Conservation (phyloP, 2,329 filamentous ascomycete species). For the Diplodia scrobiculata region DNA sequence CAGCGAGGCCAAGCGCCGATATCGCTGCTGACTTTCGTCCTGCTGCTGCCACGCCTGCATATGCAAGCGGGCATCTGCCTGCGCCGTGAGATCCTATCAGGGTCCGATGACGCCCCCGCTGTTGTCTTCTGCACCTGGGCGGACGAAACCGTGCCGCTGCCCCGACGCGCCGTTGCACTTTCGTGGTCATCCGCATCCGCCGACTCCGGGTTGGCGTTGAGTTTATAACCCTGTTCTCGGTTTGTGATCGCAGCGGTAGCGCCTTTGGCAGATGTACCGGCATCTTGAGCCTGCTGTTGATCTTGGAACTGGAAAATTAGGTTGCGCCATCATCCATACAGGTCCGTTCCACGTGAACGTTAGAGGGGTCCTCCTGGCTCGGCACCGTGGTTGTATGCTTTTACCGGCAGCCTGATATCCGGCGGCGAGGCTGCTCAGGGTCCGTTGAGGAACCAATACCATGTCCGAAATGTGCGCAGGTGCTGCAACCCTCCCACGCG, state of each 20-base stretch:
- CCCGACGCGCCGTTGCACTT: slow-evolving; percentile 7
- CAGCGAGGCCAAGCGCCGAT: slow-evolving; percentile 37
- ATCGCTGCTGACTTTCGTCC: slow-evolving; percentile 36
- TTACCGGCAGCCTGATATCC: slow-evolving; percentile 21
- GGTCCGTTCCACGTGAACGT: background rate
- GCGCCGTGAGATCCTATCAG: slow-evolving; percentile 8
- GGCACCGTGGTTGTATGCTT: background rate
- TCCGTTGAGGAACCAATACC: slow-evolving; percentile 1
- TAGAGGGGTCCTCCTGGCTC: background rate
- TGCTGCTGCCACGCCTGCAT: slow-evolving; percentile 9
- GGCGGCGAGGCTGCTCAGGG: slow-evolving; percentile 16
- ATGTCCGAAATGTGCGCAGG: slow-evolving; percentile 3
- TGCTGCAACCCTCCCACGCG: slow-evolving; percentile 15
- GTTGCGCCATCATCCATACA: background rate
- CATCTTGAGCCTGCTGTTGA: background rate
- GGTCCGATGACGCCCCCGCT: background rate
- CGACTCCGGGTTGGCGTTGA: slow-evolving; percentile 1
- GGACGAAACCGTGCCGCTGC: slow-evolving; percentile 25
- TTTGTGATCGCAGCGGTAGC: slow-evolving; percentile 5
- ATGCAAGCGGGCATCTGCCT: slow-evolving; percentile 13
- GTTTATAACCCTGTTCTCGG: background rate
- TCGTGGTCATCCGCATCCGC: slow-evolving; percentile 1
- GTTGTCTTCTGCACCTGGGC: background rate
- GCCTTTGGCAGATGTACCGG: slow-evolving; percentile 3
- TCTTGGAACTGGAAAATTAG: background rate